Conservation (phyloP, 441 rosid genomes). For the Populus hybrid region DNA sequence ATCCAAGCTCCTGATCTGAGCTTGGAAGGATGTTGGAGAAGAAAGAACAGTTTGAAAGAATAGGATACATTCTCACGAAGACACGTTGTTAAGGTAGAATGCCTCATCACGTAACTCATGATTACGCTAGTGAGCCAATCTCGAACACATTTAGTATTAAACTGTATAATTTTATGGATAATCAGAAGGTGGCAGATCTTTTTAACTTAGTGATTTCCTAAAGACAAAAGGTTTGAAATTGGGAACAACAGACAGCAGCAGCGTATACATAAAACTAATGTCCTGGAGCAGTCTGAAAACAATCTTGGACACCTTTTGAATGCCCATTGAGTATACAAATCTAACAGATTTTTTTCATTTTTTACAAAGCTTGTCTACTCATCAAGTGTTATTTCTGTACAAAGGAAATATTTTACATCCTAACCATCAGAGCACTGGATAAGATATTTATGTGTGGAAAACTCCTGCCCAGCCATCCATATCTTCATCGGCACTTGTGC, state of each 20-base stretch:
- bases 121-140: not conserved
- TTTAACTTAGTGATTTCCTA: not conserved
- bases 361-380: slow-evolving; percentile 9
- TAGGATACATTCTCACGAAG: not conserved
- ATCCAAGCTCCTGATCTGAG: not conserved
- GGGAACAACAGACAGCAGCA: not conserved
- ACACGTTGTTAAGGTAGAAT: not conserved
- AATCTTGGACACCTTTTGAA: not conserved
- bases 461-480: not conserved
- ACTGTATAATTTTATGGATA: not conserved
- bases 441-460: slow-evolving; percentile 1
- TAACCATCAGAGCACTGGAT: slow-evolving; percentile 21
- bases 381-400: slow-evolving; percentile 23
- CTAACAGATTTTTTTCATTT: not conserved
- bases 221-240: not conserved
- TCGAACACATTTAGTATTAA: not conserved
- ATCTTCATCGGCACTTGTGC: not conserved
- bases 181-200: not conserved
- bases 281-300: not conserved
- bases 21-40: not conserved
- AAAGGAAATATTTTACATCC: slow-evolving; percentile 24
- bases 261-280: not conserved
- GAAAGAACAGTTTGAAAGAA: not conserved
- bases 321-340: not conserved
- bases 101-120: not conserved